These are phyloP conservation scores for Sphaceloma murrayae DNA, from an alignment of 2,329 filamentous ascomycete genomes.

Conservation along the genomic window DNA sequence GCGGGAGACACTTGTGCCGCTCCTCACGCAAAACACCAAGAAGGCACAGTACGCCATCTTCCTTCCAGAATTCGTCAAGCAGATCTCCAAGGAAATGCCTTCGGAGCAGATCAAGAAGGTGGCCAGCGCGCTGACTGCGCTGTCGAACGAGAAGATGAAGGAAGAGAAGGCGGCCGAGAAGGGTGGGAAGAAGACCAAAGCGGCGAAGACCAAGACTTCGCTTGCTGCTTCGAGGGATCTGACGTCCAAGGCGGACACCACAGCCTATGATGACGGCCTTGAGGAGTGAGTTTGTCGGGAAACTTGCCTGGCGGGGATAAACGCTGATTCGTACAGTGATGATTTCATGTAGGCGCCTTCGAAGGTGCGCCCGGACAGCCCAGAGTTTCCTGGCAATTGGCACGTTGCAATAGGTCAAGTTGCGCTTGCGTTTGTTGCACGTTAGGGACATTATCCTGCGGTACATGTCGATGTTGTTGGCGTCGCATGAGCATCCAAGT, in stretches of 20 bases:
- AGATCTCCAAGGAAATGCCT: slow-evolving; percentile 74
- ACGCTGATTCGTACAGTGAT: slow-evolving; percentile 45
- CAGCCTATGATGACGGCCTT: slow-evolving; percentile 65
- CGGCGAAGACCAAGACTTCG: slow-evolving; percentile 85
- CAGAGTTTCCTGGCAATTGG: no score
- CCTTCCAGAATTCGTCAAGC: slow-evolving; percentile 82
- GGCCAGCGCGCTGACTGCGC: slow-evolving; percentile 72
- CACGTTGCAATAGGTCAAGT: no score
- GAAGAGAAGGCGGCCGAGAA: slow-evolving; percentile 94
- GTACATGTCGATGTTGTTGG: no score
- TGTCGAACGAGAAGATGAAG: slow-evolving; percentile 96
- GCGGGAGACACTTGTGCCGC: slow-evolving; percentile 66
- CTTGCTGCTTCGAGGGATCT: slow-evolving; percentile 58
- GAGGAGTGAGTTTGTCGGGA: slow-evolving; percentile 59
- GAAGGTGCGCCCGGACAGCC: no score
- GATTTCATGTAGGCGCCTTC: slow-evolving; percentile 65
- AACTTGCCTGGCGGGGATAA: slow-evolving; percentile 13
- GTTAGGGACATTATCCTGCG: no score
- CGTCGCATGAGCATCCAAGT: no score
- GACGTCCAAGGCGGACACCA: slow-evolving; percentile 54
- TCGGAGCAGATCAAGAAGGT: slow-evolving; percentile 97
- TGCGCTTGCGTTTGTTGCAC: no score
- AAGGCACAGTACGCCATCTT: slow-evolving; percentile 87
- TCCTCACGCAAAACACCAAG: slow-evolving; percentile 65
- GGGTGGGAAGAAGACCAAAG: slow-evolving; percentile 93